Evolutionary conservation across 2,329 filamentous ascomycete species (phyloP).

Genomic region (Zymoseptoria passerinii): DNA sequence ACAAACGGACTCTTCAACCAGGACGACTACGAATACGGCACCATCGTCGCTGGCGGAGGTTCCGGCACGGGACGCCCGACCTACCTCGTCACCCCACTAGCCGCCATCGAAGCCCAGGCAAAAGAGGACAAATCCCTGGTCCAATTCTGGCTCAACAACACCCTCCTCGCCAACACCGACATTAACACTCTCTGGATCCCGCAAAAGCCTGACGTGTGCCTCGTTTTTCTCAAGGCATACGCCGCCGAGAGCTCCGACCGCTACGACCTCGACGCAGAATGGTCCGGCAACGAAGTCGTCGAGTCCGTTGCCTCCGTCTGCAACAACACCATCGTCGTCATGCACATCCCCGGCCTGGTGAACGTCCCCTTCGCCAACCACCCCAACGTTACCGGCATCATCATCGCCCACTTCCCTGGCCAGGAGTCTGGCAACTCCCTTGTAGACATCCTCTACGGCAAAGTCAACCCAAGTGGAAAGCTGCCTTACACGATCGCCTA

Average conservation of each 20-base stretch:
- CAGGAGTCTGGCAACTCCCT: constrained; percentile 20
- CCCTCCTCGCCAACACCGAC: constrained; percentile 23
- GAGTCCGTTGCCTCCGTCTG: constrained; percentile 38
- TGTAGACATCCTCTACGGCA: constrained; percentile 21
- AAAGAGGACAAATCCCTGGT: constrained; percentile 14
- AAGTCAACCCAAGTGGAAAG: constrained; percentile 20
- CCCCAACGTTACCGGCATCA: constrained; percentile 24
- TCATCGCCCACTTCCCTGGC: constrained; percentile 23
- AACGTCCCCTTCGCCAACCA: constrained; percentile 31
- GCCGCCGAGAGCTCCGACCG: constrained; percentile 37
- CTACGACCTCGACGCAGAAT: constrained; percentile 30
- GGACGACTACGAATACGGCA: constrained; percentile 29
- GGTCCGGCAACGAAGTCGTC: constrained; percentile 32
- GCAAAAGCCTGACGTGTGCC: constrained; percentile 37
- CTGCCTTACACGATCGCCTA: constrained; percentile 24
- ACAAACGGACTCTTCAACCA: constrained; percentile 36
- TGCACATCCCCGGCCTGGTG: constrained; percentile 35
- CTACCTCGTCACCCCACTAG: constrained; percentile 30
- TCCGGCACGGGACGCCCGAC: constrained; percentile 30
- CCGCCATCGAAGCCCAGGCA: constrained; percentile 28
- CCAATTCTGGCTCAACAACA: constrained; percentile 34
- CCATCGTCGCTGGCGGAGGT: constrained; percentile 33
- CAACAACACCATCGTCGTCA: constrained; percentile 45
- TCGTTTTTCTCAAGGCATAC: constrained; percentile 50
- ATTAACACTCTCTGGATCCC: constrained; percentile 48